Evolutionary conservation across 805 yeast genomes (phyloP).

Genomic region (Ogataea methylovora): DNA sequence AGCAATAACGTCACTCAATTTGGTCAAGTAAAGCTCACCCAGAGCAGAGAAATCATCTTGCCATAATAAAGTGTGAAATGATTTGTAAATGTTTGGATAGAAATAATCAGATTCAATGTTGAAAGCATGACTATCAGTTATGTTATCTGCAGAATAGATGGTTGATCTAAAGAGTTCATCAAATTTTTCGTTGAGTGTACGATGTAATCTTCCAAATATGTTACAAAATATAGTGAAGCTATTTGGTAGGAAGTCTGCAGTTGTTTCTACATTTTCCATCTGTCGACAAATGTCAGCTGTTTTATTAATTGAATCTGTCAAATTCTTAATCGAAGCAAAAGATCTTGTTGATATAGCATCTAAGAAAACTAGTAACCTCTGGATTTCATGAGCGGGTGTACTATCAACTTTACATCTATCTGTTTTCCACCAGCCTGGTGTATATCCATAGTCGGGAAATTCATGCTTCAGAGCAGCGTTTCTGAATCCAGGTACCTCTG

Average conservation of each 20-base stretch:
- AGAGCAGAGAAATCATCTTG: conserved; percentile 17
- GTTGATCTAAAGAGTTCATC: conserved; percentile 11
- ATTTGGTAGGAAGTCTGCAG: conserved; percentile 20
- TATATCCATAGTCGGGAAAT: conserved; percentile 27
- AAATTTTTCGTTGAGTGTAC: conserved; percentile 7
- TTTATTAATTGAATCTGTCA: conserved; percentile 23
- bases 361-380: conserved; percentile 30
- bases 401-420: conserved; percentile 19
- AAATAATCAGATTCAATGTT: conserved; percentile 27
- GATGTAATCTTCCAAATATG: conserved; percentile 11
- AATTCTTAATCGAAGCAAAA: conserved; percentile 29
- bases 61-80: conserved; percentile 26
- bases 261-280: conserved; percentile 20
- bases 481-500: conserved; percentile 28
- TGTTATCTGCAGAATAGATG: conserved; percentile 3
- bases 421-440: conserved; percentile 32
- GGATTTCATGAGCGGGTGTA: conserved; percentile 28
- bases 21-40: conserved; percentile 13
- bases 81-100: conserved; percentile 22
- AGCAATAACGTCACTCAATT: conserved; percentile 27
- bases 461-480: conserved; percentile 22
- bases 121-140: conserved; percentile 15
- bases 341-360: conserved; percentile 26
- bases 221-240: conserved; percentile 12
- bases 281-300: conserved; percentile 2